Conservation (phyloP, 2,329 filamentous ascomycete species). For the Trichoderma endophyticum region DNA sequence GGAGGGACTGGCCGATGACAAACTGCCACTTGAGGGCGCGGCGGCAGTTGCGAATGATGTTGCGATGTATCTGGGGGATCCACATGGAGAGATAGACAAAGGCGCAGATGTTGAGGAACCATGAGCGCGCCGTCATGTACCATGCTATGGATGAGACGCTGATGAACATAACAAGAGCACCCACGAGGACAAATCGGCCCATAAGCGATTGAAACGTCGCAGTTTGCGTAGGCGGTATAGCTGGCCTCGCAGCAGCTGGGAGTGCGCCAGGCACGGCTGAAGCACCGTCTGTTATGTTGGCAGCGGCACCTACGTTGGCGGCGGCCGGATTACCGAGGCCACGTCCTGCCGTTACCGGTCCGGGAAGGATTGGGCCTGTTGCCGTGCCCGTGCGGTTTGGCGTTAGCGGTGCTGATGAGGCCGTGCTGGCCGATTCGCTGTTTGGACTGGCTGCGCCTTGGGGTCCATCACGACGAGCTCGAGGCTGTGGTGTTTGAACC, state of each 20-base stretch:
- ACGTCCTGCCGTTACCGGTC: slow-evolving; percentile 38
- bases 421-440: slow-evolving; percentile 25
- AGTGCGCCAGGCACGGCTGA: slow-evolving; percentile 33
- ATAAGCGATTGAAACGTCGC: slow-evolving; percentile 54
- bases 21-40: slow-evolving; percentile 91
- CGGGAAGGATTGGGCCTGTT: slow-evolving; percentile 35
- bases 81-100: slow-evolving; percentile 86
- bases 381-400: slow-evolving; percentile 27
- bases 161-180: slow-evolving; percentile 55
- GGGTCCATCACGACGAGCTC: slow-evolving; percentile 45
- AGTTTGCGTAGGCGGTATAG: slow-evolving; percentile 24
- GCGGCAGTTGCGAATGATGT: slow-evolving; percentile 85
- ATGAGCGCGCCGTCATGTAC: slow-evolving; percentile 52
- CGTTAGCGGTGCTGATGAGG: slow-evolving; percentile 27
- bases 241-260: slow-evolving; percentile 26
- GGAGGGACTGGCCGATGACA: slow-evolving; percentile 74
- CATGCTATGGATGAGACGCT: slow-evolving; percentile 59
- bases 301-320: slow-evolving; percentile 60
- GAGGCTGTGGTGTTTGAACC: slow-evolving; percentile 54
- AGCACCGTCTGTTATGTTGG: slow-evolving; percentile 34
- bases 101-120: slow-evolving; percentile 61
- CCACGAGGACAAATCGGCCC: slow-evolving; percentile 54
- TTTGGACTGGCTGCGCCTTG: slow-evolving; percentile 21
- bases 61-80: slow-evolving; percentile 88
- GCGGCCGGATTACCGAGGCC: slow-evolving; percentile 40